Percentiles rank a stretch among this genome's conserved stretches.
Conservation (phyloP, 2,329 filamentous ascomycete species). For the Blastomyces gilchristii region DNA sequence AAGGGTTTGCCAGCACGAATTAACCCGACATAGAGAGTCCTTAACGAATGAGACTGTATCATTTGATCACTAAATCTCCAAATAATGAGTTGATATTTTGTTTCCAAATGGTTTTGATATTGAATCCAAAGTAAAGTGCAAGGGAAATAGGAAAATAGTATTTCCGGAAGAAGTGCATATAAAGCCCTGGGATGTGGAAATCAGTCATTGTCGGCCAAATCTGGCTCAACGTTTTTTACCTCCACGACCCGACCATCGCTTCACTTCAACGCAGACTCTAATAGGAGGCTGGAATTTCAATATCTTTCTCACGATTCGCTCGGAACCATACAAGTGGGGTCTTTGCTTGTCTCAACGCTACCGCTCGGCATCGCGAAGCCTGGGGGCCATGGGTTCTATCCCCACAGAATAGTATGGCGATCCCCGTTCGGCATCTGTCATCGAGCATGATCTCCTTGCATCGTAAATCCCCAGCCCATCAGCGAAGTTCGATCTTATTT, state of each 20-base stretch:
- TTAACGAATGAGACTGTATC: background rate
- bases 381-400: background rate
- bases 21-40: slow-evolving; percentile 1
- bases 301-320: background rate
- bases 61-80: slow-evolving; percentile 5
- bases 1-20: background rate
- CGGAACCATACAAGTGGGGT: background rate
- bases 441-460: too few relatives aligned
- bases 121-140: background rate
- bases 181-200: background rate
- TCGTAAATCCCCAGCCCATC: too few relatives aligned
- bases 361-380: background rate
- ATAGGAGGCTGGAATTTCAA: background rate
- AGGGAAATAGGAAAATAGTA: background rate
- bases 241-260: background rate
- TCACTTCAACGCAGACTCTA: background rate
- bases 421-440: background rate
- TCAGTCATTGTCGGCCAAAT: background rate
- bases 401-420: background rate
- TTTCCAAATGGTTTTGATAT: background rate
- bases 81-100: background rate
- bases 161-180: background rate
- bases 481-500: background rate
- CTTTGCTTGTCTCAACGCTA: background rate
- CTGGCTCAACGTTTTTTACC: background rate